Base-by-base conservation (phyloP, 2,329 filamentous ascomycete species). In the Diaporthe australafricana region DNA sequence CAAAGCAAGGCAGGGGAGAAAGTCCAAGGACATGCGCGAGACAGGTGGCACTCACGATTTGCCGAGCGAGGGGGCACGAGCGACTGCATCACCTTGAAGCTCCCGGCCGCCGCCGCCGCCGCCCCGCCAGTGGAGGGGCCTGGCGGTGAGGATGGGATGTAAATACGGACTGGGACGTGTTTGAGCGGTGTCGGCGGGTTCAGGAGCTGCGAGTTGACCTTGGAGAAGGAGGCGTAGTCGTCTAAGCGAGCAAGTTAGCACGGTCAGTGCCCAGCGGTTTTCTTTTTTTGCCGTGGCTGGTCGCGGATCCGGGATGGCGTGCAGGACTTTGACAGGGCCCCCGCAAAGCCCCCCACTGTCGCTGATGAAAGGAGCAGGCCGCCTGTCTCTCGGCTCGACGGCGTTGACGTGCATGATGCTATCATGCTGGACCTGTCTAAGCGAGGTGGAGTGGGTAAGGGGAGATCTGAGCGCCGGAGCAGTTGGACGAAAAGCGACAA, bases 161-260 rank as follows among this genome's bases (percentile, higher is more conserved):
- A 99, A 69, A 98, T 84, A 69, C 95, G 92, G 48, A 98, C 83
- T 0, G 96, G 96, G n/a, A 98, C 87, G 81, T 97, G 92, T 73
- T 92, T 92, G 67, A 98, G 88, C 22, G 91, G 89, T 8, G 90
- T 89, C 1, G 94, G 91, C 4, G 92, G 89, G 77, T 93, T 93
- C 73, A 98, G 88, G 3, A 98, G 88, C 74, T 91, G 92, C 74
- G 87, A 89, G 79, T 95, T 92, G 77, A 98, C 91, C 71, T 89
- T 89, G 78, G 89, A 88, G 83, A 93, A 98, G 50, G 91, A 85
- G 11, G 84, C 76, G 76, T 93, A 91, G 81, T 98, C 91, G 77
- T 97, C 91, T 93, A 72, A 27, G 38, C 40, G 53, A 35, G 53
- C 30, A 69, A 38, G 22, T 48, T 7, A 55, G 65, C 38, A 55